Base-by-base conservation (phyloP, 768 basidiomycete genomes). In the Chiua virens region DNA sequence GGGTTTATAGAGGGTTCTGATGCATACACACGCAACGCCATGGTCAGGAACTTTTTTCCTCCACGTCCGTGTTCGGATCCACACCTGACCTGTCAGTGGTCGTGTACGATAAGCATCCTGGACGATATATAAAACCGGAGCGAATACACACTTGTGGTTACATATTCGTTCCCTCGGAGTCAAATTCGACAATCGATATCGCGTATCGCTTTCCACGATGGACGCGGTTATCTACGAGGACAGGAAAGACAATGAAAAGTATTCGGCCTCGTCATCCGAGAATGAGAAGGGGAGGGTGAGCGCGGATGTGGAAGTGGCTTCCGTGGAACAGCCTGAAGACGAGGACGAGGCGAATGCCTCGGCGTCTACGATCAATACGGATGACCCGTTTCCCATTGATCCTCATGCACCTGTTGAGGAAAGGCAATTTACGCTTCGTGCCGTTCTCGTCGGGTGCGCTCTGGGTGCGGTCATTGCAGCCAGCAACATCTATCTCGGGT, bases 401-500 rank as follows among this genome's bases (percentile, higher is more conserved):
- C 77, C 79, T 14, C 60, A 76, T 57, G 74, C 74, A 14, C 60
- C 68, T 1, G 55, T 66, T 49, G 56, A 65, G 51, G 74, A 73
- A 15, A 77, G 78, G 49, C 80, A 79, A 61, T 74, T 83, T 42
- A 79, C 80, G 10, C 53, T 81, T 56, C 73, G 80, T 48, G 76
- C 80, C 40, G 54, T 83, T 18, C 53, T 81, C 44, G 76, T 80
- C 50, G 80, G 81, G 50, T 76, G 75, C 57, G 53, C 48, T 15
- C 73, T 85, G 25, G 80, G 82, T 27, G 79, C 76, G 36, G 55
- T 84, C 63, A 79, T 85, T 23, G 77, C 79, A 42, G 80, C 83
- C 13, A 81, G 80, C 42, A 83, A 83, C 63, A 79, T 87, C 52
- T 85, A 87, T 63, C 79, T 85, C 20, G 82, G 85, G 35, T 65